Evolutionary conservation across 768 basidiomycete genomes (phyloP).

Genomic region (Suillus subluteus): DNA sequence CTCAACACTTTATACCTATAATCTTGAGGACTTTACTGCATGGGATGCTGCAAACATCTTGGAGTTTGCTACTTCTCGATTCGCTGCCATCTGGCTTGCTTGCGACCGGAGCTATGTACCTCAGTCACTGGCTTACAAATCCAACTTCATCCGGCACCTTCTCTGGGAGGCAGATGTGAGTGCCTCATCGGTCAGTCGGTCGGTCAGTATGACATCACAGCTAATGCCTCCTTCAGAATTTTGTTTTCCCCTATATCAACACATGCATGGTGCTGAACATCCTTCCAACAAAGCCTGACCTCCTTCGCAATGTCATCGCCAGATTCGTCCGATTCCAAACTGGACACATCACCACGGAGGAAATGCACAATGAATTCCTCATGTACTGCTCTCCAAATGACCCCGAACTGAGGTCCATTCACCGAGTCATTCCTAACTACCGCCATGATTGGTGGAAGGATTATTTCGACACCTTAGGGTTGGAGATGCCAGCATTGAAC

Average conservation of each 20-base stretch:
- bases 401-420: background rate
- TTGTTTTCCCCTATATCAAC: background rate
- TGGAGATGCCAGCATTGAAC: background rate
- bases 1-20: background rate
- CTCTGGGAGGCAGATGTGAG: background rate
- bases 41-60: background rate
- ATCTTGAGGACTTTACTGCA: background rate
- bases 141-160: background rate
- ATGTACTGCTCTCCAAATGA: background rate
- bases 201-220: no score
- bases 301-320: background rate
- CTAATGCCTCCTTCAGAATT: background rate
- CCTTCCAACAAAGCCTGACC: background rate
- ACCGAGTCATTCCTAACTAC: background rate
- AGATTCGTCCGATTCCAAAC: background rate
- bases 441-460: background rate
- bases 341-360: fast-evolving
- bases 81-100: background rate
- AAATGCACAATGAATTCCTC: background rate
- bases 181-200: background rate
- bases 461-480: background rate
- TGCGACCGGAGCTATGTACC: background rate
- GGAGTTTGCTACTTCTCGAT: background rate
- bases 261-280: background rate
- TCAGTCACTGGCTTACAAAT: background rate